These are phyloP conservation scores for Dysphania ambrosioides DNA, from an alignment of 148 eudicot genomes.

Conservation along the genomic window DNA sequence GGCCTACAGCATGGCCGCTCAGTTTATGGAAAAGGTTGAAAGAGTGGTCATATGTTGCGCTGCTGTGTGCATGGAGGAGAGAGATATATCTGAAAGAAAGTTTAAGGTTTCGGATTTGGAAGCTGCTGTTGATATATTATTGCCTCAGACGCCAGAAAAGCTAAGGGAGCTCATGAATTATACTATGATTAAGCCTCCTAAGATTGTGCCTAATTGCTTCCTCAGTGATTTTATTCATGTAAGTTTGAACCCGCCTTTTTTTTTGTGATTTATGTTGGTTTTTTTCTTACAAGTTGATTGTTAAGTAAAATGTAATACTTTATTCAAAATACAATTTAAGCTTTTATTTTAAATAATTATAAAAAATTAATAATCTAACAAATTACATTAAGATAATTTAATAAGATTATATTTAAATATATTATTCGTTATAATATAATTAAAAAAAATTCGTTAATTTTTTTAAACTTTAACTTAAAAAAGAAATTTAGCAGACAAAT, in stretches of 20 bases:
- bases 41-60: conserved; percentile 65
- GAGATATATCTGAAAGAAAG: conserved; percentile 54
- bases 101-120: conserved; percentile 64
- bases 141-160: conserved; percentile 72
- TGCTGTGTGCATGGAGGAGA: conserved; percentile 75
- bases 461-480: too few species aligned
- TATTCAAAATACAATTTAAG: too few species aligned
- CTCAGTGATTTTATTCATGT: conserved; percentile 69
- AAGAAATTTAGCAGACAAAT: too few species aligned
- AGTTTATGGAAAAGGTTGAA: conserved; percentile 47
- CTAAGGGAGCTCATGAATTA: conserved; percentile 58
- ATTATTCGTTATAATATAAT: too few species aligned
- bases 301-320: too few species aligned
- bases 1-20: conserved; percentile 68
- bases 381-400: too few species aligned
- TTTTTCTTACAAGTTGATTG: too few species aligned
- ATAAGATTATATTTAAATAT: too few species aligned
- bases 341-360: too few species aligned
- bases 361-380: too few species aligned
- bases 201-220: conserved; percentile 50
- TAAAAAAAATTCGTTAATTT: too few species aligned
- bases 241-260: conserved; percentile 5
- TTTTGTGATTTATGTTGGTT: neutral
- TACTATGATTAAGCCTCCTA: conserved; percentile 53
- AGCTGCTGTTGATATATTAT: conserved; percentile 53